These are phyloP conservation scores for Beauveria medogensis DNA, from an alignment of 2,329 filamentous ascomycete genomes.

Conservation along the genomic window DNA sequence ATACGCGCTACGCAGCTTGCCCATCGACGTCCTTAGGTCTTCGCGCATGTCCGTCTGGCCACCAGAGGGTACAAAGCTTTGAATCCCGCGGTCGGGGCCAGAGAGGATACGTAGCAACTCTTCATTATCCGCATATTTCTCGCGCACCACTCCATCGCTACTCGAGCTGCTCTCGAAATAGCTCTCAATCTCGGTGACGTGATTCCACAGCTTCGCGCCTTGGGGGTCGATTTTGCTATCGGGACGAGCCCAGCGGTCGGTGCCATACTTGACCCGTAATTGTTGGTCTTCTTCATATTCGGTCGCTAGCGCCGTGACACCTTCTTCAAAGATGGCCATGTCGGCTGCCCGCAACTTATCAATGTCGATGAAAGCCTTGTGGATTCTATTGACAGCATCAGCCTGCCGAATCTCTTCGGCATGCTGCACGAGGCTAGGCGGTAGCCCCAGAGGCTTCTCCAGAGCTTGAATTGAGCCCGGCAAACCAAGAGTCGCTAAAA, in stretches of 20 bases:
- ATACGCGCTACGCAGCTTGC: conserved; percentile 66
- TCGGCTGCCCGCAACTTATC: conserved; percentile 82
- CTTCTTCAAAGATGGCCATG: conserved; percentile 71
- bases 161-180: conserved; percentile 64
- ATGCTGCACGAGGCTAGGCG: conserved; percentile 76
- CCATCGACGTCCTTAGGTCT: conserved; percentile 70
- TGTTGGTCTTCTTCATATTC: conserved; percentile 80
- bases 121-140: conserved; percentile 72
- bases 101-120: conserved; percentile 67
- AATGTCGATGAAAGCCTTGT: conserved; percentile 77
- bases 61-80: conserved; percentile 84
- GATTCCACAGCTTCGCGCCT: conserved; percentile 61
- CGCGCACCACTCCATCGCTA: conserved; percentile 56
- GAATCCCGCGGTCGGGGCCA: conserved; percentile 70
- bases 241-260: conserved; percentile 71
- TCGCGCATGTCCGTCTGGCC: conserved; percentile 71
- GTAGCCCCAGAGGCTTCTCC: conserved; percentile 87
- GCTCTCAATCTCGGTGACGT: conserved; percentile 71
- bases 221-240: conserved; percentile 61
- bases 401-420: conserved; percentile 91
- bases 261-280: conserved; percentile 71
- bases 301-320: conserved; percentile 64
- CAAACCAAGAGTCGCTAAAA: conserved; percentile 74
- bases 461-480: conserved; percentile 89
- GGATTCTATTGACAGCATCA: conserved; percentile 70